A percentile compares a stretch with the other conserved stretches of the same genome.
These are phyloP conservation scores for Dentipellis fragilis DNA, from an alignment of 768 basidiomycete genomes.

Conservation along the genomic window DNA sequence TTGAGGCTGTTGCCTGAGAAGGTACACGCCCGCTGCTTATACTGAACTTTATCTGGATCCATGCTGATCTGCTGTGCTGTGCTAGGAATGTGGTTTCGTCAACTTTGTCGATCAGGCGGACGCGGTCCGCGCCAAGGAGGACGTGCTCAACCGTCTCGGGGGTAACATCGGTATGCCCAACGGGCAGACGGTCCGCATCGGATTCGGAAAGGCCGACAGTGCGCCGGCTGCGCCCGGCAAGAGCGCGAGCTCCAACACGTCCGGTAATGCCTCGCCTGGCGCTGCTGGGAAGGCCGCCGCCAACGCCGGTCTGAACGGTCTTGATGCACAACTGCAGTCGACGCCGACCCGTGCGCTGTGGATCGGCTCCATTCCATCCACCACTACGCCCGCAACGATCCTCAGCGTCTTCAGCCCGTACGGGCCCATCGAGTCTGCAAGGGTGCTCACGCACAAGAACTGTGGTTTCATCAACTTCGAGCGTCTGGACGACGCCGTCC, in stretches of 20 bases:
- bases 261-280: conserved; percentile 57
- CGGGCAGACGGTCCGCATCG: conserved; percentile 93
- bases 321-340: conserved; percentile 82
- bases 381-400: conserved; percentile 90
- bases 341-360: conserved; percentile 92
- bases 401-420: conserved; percentile 95
- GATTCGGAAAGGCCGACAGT: conserved; percentile 96
- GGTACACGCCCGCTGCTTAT: conserved; percentile 48
- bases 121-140: conserved; percentile 96
- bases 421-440: conserved; percentile 93
- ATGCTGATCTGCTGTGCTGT: background rate
- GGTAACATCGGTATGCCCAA: conserved; percentile 93
- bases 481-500: conserved; percentile 90
- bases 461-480: conserved; percentile 98
- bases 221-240: conserved; percentile 87
- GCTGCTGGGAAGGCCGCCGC: conserved; percentile 33
- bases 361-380: conserved; percentile 95
- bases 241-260: conserved; percentile 50
- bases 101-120: conserved; percentile 95
- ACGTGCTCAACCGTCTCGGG: conserved; percentile 90
- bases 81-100: conserved; percentile 95
- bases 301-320: conserved; percentile 48
- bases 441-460: conserved; percentile 95
- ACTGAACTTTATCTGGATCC: no score
- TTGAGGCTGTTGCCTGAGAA: conserved; percentile 93